These are phyloP conservation scores for Myxozyma udenii DNA, from an alignment of 805 yeast species.

Conservation along the genomic window DNA sequence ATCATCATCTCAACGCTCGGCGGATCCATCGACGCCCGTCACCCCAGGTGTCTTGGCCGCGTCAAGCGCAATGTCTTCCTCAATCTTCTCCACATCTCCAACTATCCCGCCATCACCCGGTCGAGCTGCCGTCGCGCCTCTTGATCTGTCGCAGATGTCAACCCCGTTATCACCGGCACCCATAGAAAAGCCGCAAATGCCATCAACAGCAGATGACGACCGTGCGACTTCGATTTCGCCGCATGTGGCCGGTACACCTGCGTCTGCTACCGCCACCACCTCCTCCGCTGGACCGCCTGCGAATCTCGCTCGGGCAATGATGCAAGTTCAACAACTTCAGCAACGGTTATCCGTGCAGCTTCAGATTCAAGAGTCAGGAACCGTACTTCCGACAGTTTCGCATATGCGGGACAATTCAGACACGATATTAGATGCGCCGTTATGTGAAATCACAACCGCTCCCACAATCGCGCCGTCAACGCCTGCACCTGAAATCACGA, in stretches of 20 bases:
- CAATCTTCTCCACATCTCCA: constrained; percentile 12
- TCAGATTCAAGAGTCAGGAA: constrained; percentile 13
- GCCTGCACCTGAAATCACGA: not conserved
- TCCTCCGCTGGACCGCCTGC: not conserved
- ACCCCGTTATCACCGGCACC: constrained; percentile 27
- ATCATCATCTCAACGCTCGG: not conserved
- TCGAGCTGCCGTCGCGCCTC: not conserved
- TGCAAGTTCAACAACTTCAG: constrained; percentile 10
- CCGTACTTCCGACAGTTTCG: not conserved
- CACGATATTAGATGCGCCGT: too few relatives aligned
- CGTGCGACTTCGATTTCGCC: constrained; percentile 11
- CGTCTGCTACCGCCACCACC: not conserved
- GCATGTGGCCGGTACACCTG: not conserved
- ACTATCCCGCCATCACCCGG: constrained; percentile 24
- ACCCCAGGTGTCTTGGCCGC: constrained; percentile 18
- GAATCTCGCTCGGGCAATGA: not conserved
- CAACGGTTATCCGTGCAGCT: constrained; percentile 12
- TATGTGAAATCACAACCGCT: not conserved
- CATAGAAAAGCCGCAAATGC: not conserved
- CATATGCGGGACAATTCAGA: not conserved
- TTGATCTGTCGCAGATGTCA: constrained; percentile 18
- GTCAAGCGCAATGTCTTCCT: constrained; percentile 19
- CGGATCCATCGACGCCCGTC: constrained; percentile 1
- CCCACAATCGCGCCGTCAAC: not conserved
- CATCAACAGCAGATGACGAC: too few relatives aligned